A percentile compares a stretch with the other conserved stretches of the same genome.
Conservation (phyloP, 2,329 filamentous ascomycete species). For the Cadophora luteo-olivacea region DNA sequence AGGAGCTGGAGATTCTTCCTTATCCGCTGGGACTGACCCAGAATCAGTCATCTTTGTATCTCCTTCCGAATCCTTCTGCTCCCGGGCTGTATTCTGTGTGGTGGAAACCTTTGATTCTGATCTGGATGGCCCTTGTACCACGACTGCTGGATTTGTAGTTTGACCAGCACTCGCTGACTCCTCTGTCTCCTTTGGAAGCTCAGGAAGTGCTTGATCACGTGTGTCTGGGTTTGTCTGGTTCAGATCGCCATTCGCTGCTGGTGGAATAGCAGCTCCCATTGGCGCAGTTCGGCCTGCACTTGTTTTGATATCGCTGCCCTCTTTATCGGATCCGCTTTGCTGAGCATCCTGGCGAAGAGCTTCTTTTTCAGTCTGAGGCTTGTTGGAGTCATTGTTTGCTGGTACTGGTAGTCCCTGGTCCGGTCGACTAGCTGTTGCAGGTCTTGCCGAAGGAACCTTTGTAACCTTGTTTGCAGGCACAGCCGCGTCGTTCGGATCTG, state of each 20-base stretch:
- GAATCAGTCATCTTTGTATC: slow-evolving; percentile 39
- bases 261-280: slow-evolving; percentile 22
- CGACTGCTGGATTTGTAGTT: slow-evolving; percentile 35
- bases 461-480: slow-evolving; percentile 53
- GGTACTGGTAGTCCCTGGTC: slow-evolving; percentile 33
- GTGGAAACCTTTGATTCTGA: slow-evolving; percentile 31
- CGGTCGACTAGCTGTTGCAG: slow-evolving; percentile 43
- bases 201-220: slow-evolving; percentile 43
- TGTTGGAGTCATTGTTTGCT: slow-evolving; percentile 25
- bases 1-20: slow-evolving; percentile 35
- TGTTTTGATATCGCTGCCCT: slow-evolving; percentile 30
- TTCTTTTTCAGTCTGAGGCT: slow-evolving; percentile 41
- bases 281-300: slow-evolving; percentile 26
- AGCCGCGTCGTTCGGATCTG: slow-evolving; percentile 51
- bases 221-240: slow-evolving; percentile 26
- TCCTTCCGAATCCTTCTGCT: slow-evolving; percentile 36
- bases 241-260: slow-evolving; percentile 37
- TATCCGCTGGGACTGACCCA: slow-evolving; percentile 34
- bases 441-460: slow-evolving; percentile 46
- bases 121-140: slow-evolving; percentile 36
- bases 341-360: slow-evolving; percentile 29
- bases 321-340: slow-evolving; percentile 27
- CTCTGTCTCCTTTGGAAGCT: slow-evolving; percentile 40
- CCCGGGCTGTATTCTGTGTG: slow-evolving; percentile 21
- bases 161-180: slow-evolving; percentile 26